Evolutionary conservation across 2,329 filamentous ascomycete genomes (phyloP), one percentile per base, ranked within the genome.

Genomic region (Xylariaceae sp.): DNA sequence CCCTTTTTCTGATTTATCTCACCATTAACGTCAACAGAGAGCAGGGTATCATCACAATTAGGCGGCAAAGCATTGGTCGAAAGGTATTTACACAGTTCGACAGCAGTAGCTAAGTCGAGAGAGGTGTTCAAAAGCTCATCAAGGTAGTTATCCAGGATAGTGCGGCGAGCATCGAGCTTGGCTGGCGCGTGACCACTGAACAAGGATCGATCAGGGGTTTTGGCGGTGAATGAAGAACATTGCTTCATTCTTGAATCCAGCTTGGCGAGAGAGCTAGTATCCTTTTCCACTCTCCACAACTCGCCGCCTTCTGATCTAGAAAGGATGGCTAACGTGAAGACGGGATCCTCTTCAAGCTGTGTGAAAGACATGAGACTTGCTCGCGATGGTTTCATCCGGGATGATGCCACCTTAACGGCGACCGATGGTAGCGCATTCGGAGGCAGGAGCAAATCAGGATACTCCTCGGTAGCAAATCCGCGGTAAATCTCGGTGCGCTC

Each of bases 241-340:
- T 89, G 85, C 72, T 90, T 92, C 62, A 99, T 76, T 59, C 89
- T 85, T 58, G 90, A 83, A 71, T 97, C 93, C 42, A 99, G 80
- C 64, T 88, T 86, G n/a, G 85, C 82, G 34, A 99, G 78, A 34
- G 93, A 91, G 11, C 83, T 78, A 2, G 90, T 89, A 62, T 96
- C 91, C 74, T 99, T 99, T 75, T 99, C 94, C 5, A 96, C 85
- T 35, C 93, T 86, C 93, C 94, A 97, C 9, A 99, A 79, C 72
- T 97, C 93, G 57, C 82, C 83, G 2, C 83, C 78, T 62, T 91
- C 86, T 0, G 86, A 87, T 57, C 92, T 86, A 8, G 89, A 89
- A 68, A 91, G 88, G 42, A 99, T 78, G 15, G 92, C 92, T 56
- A 99, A 78, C 0, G 92, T 96, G 69, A 97, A 97, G 0, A 97